Evolutionary conservation across 805 yeast species (phyloP).

Genomic region (Ogataea pilisensis): DNA sequence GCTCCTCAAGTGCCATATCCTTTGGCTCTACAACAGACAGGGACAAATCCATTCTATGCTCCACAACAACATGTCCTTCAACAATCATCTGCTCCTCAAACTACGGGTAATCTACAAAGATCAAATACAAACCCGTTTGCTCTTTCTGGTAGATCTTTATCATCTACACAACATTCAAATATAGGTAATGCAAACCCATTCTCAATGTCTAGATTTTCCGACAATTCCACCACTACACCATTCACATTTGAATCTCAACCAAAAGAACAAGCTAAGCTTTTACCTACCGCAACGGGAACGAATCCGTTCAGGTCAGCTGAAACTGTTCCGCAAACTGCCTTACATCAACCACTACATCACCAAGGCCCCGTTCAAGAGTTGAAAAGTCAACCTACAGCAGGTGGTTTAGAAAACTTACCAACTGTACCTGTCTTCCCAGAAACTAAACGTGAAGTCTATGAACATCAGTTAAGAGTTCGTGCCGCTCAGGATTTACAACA

Average conservation of each 20-base stretch:
- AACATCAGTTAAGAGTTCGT: slow-evolving; percentile 17
- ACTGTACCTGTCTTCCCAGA: slow-evolving; percentile 69
- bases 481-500: slow-evolving; percentile 22
- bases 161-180: not conserved
- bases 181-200: slow-evolving; percentile 26
- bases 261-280: slow-evolving; percentile 6
- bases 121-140: slow-evolving; percentile 31
- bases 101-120: slow-evolving; percentile 21
- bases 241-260: slow-evolving; percentile 11
- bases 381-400: slow-evolving; percentile 60
- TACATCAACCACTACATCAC: slow-evolving; percentile 25
- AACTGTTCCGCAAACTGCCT: slow-evolving; percentile 8
- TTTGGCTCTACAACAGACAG: slow-evolving; percentile 12
- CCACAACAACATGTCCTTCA: slow-evolving; percentile 23
- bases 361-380: slow-evolving; percentile 19
- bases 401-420: slow-evolving; percentile 64
- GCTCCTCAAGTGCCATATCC: slow-evolving; percentile 19
- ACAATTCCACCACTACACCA: slow-evolving; percentile 20
- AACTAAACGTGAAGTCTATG: slow-evolving; percentile 32
- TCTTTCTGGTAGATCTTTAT: slow-evolving; percentile 2
- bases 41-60: slow-evolving; percentile 9
- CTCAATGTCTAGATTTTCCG: slow-evolving; percentile 20
- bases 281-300: slow-evolving; percentile 40
- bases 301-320: slow-evolving; percentile 52
- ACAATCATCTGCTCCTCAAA: slow-evolving; percentile 15